A percentile compares a stretch with the other conserved stretches of the same genome.
Conservation (phyloP, 2,329 filamentous ascomycete genomes). For the Exophiala spinifera region DNA sequence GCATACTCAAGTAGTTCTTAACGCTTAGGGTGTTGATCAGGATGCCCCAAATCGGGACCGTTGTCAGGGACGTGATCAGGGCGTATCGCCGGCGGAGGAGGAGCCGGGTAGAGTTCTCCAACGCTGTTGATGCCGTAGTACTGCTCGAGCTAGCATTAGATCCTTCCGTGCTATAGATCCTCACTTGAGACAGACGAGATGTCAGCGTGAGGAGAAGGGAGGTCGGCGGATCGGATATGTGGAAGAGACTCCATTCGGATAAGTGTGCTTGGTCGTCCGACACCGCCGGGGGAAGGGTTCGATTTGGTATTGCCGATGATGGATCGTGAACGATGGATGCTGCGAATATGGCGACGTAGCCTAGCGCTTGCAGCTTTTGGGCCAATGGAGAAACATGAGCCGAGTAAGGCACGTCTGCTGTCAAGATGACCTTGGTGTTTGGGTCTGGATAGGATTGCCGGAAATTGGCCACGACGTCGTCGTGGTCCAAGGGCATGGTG, state of each 20-base stretch:
- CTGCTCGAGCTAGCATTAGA: constrained; percentile 39
- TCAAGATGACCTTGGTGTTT: constrained; percentile 66
- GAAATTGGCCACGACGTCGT: constrained; percentile 60
- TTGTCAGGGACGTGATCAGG: constrained; percentile 74
- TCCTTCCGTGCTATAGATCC: constrained; percentile 77
- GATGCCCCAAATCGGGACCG: constrained; percentile 83
- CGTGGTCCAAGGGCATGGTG: constrained; percentile 63
- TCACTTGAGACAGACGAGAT: constrained; percentile 72
- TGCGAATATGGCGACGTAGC: constrained; percentile 68
- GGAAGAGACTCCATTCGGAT: constrained; percentile 71
- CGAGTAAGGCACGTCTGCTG: constrained; percentile 86
- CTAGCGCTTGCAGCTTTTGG: constrained; percentile 53
- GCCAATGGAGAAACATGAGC: constrained; percentile 65
- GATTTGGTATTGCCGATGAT: constrained; percentile 77
- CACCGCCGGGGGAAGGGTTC: constrained; percentile 59
- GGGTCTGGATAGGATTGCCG: constrained; percentile 64
- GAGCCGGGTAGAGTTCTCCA: constrained; percentile 52
- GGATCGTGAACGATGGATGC: constrained; percentile 77
- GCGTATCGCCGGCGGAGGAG: constrained; percentile 82
- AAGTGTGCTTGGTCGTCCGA: constrained; percentile 49
- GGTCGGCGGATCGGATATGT: constrained; percentile 75
- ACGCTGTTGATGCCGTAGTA: constrained; percentile 29
- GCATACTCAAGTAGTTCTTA: constrained; percentile 79
- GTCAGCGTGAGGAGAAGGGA: constrained; percentile 83
- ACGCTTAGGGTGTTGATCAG: constrained; percentile 94